phyloP scores from a whole-genome alignment of 2,329 filamentous ascomycete species.

The Chrysosporium queenslandicum region DNA sequence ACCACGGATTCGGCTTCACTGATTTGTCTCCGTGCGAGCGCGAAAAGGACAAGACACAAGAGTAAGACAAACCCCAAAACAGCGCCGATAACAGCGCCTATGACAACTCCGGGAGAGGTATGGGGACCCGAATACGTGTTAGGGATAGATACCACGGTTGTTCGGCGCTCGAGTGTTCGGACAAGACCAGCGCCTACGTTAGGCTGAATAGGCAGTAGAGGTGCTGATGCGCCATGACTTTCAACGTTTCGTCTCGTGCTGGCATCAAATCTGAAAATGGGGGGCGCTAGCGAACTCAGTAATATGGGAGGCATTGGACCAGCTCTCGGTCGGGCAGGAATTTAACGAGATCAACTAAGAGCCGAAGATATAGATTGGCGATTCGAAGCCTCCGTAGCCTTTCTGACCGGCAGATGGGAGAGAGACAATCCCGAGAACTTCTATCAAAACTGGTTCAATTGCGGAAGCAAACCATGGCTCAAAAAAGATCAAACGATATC shows the following conservation, averaged over 20 bases:
- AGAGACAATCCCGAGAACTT: background rate
- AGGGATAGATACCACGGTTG: slow-evolving; percentile 44
- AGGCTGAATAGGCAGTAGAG: background rate
- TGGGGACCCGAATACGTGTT: slow-evolving; percentile 50
- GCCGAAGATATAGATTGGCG: background rate
- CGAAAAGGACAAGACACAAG: slow-evolving; percentile 44
- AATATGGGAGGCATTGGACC: slow-evolving; percentile 1
- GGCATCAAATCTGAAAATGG: background rate
- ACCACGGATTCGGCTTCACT: background rate
- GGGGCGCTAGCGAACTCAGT: background rate
- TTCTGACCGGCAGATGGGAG: no score
- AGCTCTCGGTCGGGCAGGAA: background rate
- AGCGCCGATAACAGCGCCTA: slow-evolving; percentile 46
- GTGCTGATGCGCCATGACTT: background rate
- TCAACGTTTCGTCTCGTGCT: background rate
- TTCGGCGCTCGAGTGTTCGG: slow-evolving; percentile 14
- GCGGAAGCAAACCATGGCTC: slow-evolving; percentile 1
- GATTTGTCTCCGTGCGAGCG: slow-evolving; percentile 36
- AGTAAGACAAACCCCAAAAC: slow-evolving; percentile 46
- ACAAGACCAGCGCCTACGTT: background rate
- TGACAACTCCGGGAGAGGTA: slow-evolving; percentile 48
- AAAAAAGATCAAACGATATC: background rate
- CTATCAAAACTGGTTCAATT: background rate
- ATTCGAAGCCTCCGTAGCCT: no score
- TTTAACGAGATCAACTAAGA: background rate